A percentile compares a stretch with the other conserved stretches of the same genome.
Conservation (phyloP, 2,329 filamentous ascomycete species). For the Leptosphaerulina australis region DNA sequence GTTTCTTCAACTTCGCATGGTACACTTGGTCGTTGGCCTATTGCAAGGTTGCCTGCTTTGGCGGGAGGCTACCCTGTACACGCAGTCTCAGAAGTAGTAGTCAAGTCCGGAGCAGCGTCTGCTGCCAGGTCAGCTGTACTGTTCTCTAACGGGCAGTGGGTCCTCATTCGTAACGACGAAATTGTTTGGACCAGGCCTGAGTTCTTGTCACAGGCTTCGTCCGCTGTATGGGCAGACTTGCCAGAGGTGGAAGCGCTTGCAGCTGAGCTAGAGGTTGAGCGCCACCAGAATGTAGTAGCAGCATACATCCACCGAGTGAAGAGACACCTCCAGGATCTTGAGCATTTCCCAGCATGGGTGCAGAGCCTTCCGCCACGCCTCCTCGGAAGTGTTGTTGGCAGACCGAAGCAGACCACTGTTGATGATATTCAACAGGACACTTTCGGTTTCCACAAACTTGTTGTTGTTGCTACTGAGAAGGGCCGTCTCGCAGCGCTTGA, state of each 20-base stretch:
- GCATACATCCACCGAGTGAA: slow-evolving; percentile 90
- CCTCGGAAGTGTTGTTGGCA: slow-evolving; percentile 59
- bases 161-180: slow-evolving; percentile 81
- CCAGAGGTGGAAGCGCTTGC: slow-evolving; percentile 75
- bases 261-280: slow-evolving; percentile 82
- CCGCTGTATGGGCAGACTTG: slow-evolving; percentile 80
- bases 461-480: slow-evolving; percentile 78
- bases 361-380: slow-evolving; percentile 71
- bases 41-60: slow-evolving; percentile 53
- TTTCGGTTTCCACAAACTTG: slow-evolving; percentile 88
- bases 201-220: slow-evolving; percentile 77
- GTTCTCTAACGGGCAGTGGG: slow-evolving; percentile 73
- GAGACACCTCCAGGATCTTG: slow-evolving; percentile 79
- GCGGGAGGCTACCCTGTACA: slow-evolving; percentile 60
- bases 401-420: slow-evolving; percentile 63
- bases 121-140: slow-evolving; percentile 79
- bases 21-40: slow-evolving; percentile 75
- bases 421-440: slow-evolving; percentile 67
- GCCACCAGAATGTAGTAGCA: slow-evolving; percentile 75
- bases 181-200: slow-evolving; percentile 81
- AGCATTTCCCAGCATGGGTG: slow-evolving; percentile 76
- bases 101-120: slow-evolving; percentile 69
- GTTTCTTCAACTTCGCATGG: slow-evolving; percentile 77
- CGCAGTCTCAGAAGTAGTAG: slow-evolving; percentile 80
- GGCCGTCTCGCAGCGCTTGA: slow-evolving; percentile 83